Evolutionary conservation across 805 yeast genomes (phyloP).

Genomic region (Lipomyces yamanashiensis): DNA sequence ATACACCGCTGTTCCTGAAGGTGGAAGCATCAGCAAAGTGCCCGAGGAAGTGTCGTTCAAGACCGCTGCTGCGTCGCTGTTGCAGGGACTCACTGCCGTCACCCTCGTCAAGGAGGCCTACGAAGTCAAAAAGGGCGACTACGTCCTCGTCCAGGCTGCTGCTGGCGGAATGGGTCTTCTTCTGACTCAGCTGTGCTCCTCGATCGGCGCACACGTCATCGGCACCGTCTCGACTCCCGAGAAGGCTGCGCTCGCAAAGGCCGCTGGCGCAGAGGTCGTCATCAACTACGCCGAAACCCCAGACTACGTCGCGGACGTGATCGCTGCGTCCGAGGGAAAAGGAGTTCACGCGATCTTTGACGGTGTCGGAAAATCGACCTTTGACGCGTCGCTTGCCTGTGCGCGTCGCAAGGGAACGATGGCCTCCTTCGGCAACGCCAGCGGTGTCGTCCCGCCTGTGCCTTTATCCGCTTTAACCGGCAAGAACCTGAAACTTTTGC

Average conservation of each 20-base stretch:
- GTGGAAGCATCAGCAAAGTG: conserved; percentile 51
- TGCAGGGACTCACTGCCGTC: conserved; percentile 82
- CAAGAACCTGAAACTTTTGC: conserved; percentile 64
- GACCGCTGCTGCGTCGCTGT: conserved; percentile 61
- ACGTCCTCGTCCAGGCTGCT: conserved; percentile 82
- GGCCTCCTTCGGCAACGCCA: conserved; percentile 81
- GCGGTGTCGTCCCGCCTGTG: conserved; percentile 77
- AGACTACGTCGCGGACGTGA: conserved; percentile 59
- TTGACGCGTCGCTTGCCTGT: conserved; percentile 62
- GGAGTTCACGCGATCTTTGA: conserved; percentile 77
- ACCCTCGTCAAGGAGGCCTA: conserved; percentile 71
- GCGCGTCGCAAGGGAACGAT: conserved; percentile 71
- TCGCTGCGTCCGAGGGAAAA: conserved; percentile 62
- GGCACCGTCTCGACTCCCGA: conserved; percentile 82
- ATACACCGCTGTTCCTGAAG: conserved; percentile 54
- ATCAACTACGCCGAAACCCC: conserved; percentile 55
- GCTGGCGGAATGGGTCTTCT: conserved; percentile 93
- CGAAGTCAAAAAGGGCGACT: conserved; percentile 69
- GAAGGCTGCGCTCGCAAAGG: conserved; percentile 68
- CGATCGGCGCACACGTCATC: conserved; percentile 77
- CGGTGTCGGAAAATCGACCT: conserved; percentile 79
- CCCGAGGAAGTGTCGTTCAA: conserved; percentile 54
- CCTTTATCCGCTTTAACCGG: conserved; percentile 51
- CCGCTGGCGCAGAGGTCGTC: conserved; percentile 75
- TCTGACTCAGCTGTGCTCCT: conserved; percentile 64